Evolutionary conservation across 805 yeast species (phyloP), one percentile per base, ranked within the genome.

Genomic region (Schwanniomyces vanrijiae): DNA sequence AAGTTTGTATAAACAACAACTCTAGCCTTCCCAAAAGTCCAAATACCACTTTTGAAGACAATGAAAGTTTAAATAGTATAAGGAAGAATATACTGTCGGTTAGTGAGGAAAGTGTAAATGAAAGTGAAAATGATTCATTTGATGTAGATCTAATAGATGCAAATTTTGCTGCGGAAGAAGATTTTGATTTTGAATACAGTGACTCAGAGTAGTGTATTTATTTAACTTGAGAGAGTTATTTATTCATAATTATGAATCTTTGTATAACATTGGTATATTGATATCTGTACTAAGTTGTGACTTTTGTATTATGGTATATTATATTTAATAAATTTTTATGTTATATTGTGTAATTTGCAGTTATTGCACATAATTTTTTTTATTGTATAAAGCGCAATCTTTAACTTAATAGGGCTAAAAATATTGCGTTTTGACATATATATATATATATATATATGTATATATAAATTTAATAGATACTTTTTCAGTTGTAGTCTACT

Each of bases 131-230:
- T 13, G 25, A 19, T 5, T 31, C 35, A 16, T 3, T 3, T 16
- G n/a, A 16, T 31, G 8, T 31, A 16, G n/a, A 16, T 9, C 35
- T 10, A 22, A 35, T 18, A 18, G 20, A 24, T 8, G 21, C 21
- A 9, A 50, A 44, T 11, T 21, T 42, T 26, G 42, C 47, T 37
- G 46, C 40, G 11, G 53, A 51, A 18, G 58, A 56, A 10, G 70
- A 66, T 9, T 77, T 69, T 55, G 82, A 77, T 0, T 76, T 77
- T 51, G 81, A 75, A 40, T 73, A 71, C 45, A 66, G 69, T 52
- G 60, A 59, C 29, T 56, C 58, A 21, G 61, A 55, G 2, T 55
- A 47, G 16, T 4, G 29, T 11, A 13, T 31, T 3, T 16, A 31
- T 14, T 31, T 31, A 25, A 5, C 29, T 6, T 5, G 29, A 25